phyloP scores from a whole-genome alignment of 2,329 filamentous ascomycete genomes.

The Ceratocystis cacaofunesta region DNA sequence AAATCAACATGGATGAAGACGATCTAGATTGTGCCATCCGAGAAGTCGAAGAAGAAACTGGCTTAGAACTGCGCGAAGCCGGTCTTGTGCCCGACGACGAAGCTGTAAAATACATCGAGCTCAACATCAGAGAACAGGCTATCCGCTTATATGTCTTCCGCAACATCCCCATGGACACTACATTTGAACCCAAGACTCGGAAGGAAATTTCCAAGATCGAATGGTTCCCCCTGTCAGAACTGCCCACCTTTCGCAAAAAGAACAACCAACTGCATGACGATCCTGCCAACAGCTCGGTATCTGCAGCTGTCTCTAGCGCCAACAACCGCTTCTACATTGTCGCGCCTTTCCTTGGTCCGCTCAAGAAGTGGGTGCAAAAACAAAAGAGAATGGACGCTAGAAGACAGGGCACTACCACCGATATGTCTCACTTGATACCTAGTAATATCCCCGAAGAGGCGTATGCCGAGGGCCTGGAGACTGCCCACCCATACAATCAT shows the following conservation, averaged over 20 bases:
- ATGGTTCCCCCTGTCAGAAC: conserved; percentile 82
- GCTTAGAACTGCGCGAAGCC: conserved; percentile 63
- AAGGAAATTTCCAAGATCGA: conserved; percentile 97
- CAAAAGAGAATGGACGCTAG: conserved; percentile 41
- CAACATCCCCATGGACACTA: conserved; percentile 69
- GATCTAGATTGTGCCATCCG: conserved; percentile 87
- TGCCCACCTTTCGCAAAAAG: conserved; percentile 69
- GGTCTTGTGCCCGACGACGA: conserved; percentile 59
- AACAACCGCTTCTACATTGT: conserved; percentile 98
- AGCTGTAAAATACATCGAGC: conserved; percentile 68
- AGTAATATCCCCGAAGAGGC: conserved; percentile 33
- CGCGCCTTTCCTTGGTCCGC: conserved; percentile 68
- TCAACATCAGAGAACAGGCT: conserved; percentile 84
- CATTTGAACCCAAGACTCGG: conserved; percentile 77
- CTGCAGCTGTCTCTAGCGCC: conserved; percentile 27
- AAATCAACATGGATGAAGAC: conserved; percentile 95
- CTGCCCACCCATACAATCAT: neutral
- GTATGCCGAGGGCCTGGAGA: conserved; percentile 24
- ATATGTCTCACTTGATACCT: conserved; percentile 24
- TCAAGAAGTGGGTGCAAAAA: conserved; percentile 82
- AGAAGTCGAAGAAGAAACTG: conserved; percentile 93
- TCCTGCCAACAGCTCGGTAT: conserved; percentile 19
- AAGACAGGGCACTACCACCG: conserved; percentile 26
- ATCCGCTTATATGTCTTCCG: conserved; percentile 86
- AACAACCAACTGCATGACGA: conserved; percentile 22